phyloP scores from a whole-genome alignment of 108 stramenopile species.

The Discostella stelligeroides region DNA sequence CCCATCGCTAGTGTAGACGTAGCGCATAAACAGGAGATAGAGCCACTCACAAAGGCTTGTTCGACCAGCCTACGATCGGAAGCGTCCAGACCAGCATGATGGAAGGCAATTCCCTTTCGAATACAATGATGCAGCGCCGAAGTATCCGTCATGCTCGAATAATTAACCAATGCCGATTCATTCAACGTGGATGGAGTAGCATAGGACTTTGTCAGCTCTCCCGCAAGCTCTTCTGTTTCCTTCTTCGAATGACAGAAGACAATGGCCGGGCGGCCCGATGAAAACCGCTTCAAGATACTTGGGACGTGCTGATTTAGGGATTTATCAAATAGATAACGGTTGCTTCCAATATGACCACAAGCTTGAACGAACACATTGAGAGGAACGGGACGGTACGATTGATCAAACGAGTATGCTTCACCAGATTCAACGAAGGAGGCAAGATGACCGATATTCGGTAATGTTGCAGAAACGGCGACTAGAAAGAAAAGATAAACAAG shows the following conservation, averaged over 20 bases:
- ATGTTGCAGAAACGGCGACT: conserved; percentile 93
- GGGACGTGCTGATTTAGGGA: conserved; percentile 75
- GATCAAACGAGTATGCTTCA: conserved; percentile 85
- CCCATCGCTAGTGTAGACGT: conserved; percentile 97
- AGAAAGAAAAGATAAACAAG: too few relatives aligned
- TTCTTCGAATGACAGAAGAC: conserved; percentile 96
- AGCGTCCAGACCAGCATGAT: conserved; percentile 84
- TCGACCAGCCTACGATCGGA: conserved; percentile 80
- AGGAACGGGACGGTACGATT: conserved; percentile 91
- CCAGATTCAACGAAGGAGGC: conserved; percentile 86
- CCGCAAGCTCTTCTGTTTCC: conserved; percentile 80
- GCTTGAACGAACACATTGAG: conserved; percentile 74
- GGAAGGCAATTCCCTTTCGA: conserved; percentile 81
- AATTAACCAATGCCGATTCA: conserved; percentile 37
- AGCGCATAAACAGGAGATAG: conserved; percentile 80
- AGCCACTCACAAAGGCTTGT: conserved; percentile 70
- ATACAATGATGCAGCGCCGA: conserved; percentile 65
- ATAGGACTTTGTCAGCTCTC: conserved; percentile 54
- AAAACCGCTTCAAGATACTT: conserved; percentile 70
- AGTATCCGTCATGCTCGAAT: conserved; percentile 46
- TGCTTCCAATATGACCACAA: conserved; percentile 70
- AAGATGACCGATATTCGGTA: conserved; percentile 93
- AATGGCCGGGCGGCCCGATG: conserved; percentile 82
- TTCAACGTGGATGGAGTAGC: conserved; percentile 34
- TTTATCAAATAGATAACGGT: conserved; percentile 88